Evolutionary conservation across 768 basidiomycete genomes (phyloP).

Genomic region (Suillus ampliporus): DNA sequence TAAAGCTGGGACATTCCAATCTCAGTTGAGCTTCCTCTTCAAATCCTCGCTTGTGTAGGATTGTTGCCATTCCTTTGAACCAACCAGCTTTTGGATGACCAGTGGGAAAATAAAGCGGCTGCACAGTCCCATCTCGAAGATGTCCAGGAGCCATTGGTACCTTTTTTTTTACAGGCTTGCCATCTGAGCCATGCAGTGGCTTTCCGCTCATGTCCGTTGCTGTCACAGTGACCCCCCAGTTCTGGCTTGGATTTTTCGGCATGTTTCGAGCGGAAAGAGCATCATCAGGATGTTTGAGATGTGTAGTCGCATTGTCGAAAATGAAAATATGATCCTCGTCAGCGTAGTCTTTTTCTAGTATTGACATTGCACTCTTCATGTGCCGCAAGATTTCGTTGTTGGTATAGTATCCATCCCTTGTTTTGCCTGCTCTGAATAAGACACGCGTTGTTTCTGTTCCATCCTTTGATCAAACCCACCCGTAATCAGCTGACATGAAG

Average conservation of each 20-base stretch:
- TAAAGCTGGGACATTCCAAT: slow-evolving; percentile 33
- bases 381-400: slow-evolving; percentile 39
- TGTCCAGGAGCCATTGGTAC: slow-evolving; percentile 15
- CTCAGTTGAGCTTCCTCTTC: slow-evolving; percentile 7
- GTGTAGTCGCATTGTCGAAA: slow-evolving; percentile 33
- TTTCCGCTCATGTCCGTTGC: slow-evolving; percentile 22
- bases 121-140: slow-evolving; percentile 20
- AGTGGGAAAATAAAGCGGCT: slow-evolving; percentile 30
- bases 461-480: slow-evolving; percentile 15
- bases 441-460: slow-evolving; percentile 19
- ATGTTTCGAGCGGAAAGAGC: slow-evolving; percentile 26
- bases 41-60: not conserved
- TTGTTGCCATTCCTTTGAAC: slow-evolving; percentile 37
- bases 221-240: slow-evolving; percentile 20
- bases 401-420: slow-evolving; percentile 29
- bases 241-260: slow-evolving; percentile 18
- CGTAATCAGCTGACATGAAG: slow-evolving; percentile 38
- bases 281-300: slow-evolving; percentile 27
- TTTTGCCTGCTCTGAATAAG: slow-evolving; percentile 29
- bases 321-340: slow-evolving; percentile 35
- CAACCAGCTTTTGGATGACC: slow-evolving; percentile 25
- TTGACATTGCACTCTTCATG: slow-evolving; percentile 27
- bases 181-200: slow-evolving; percentile 15
- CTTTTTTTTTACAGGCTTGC: slow-evolving; percentile 24
- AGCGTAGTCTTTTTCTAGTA: slow-evolving; percentile 35